Evolutionary conservation across 2,329 filamentous ascomycete genomes (phyloP), one percentile per base, ranked within the genome.

Genomic region (Emmonsiellopsis sp.): DNA sequence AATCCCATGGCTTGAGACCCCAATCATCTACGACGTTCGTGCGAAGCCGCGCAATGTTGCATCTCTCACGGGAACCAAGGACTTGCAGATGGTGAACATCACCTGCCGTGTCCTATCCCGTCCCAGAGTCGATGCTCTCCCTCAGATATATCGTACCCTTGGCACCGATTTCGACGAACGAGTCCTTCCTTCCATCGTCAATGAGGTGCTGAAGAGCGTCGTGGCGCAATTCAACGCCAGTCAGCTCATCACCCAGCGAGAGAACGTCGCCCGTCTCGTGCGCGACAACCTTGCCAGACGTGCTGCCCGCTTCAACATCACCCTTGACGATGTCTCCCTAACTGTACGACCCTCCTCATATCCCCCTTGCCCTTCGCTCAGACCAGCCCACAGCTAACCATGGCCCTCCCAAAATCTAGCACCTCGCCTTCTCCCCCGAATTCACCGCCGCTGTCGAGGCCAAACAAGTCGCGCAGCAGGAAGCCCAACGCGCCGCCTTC

Each of bases 1-100:
- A 63, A 84, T 98, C 61, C 93, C 93, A 50, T 98, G 93, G 93
- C 86, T 98, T 73, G 93, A 98, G 76, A 95, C 91, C 4, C 90
- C 93, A 50, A 84, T 98, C 71, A 85, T 91, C 64, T 98, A 97
- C 79, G 92, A 98, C 72, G 93, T 98, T 63, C 92, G 93, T 75
- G 93, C 93, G 56, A 96, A 92, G 79, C 93, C 93, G 65, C 85
- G 93, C 70, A 96, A 95, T 67, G 91, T 98, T 64, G 87, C 93
- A 61, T 97, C 93, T 61, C 82, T 98, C 61, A 98, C 93, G 56
- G 93, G 93, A 63, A 98, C 93, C 68, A 98, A 98, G 80, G 93
- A 98, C 75, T 77, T 98, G 74, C 93, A 98, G 79, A 98, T 98
- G 93, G 93, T 97, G 69, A 98, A 98, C 82, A 97, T 98, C 70